These are phyloP conservation scores for Aeschynomene evenia DNA, from an alignment of 306 rosid genomes.

Conservation along the genomic window DNA sequence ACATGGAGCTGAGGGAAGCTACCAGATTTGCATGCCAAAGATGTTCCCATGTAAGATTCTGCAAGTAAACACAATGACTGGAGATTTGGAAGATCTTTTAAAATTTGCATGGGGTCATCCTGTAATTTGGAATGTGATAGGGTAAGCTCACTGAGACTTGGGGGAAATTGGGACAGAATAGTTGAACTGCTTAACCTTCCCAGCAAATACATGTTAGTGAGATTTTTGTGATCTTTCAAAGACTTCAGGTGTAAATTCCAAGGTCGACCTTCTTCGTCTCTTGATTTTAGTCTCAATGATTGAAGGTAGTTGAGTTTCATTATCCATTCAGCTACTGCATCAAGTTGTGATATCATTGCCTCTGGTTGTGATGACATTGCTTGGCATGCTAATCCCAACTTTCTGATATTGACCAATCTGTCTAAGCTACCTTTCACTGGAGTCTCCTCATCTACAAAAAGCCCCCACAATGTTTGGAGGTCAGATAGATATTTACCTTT, in stretches of 20 bases:
- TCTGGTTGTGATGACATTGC: background rate
- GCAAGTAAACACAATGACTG: constrained; percentile 19
- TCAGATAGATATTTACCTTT: background rate
- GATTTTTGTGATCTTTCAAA: background rate
- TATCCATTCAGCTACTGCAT: constrained; percentile 25
- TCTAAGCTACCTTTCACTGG: constrained; percentile 25
- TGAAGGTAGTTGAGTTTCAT: constrained; percentile 13
- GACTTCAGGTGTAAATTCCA: background rate
- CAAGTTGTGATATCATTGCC: constrained; percentile 17
- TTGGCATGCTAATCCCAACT: constrained; percentile 43
- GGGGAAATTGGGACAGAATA: background rate
- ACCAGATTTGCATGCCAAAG: background rate
- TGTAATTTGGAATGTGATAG: constrained; percentile 37
- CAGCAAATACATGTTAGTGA: constrained; percentile 27
- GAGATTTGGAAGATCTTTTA: constrained; percentile 34
- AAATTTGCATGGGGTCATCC: constrained; percentile 33
- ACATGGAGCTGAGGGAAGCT: constrained; percentile 38
- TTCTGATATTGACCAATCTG: constrained; percentile 28
- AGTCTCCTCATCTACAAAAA: constrained; percentile 37
- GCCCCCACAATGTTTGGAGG: constrained; percentile 42
- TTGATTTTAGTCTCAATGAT: constrained; percentile 34
- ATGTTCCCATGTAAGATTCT: constrained; percentile 27
- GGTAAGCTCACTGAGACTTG: constrained; percentile 33
- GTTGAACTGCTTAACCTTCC: constrained; percentile 8
- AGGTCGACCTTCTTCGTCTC: constrained; percentile 26